These are phyloP conservation scores for Tetrahymena thermophila DNA, from an alignment of 73 alveolate genomes.

Conservation along the genomic window DNA sequence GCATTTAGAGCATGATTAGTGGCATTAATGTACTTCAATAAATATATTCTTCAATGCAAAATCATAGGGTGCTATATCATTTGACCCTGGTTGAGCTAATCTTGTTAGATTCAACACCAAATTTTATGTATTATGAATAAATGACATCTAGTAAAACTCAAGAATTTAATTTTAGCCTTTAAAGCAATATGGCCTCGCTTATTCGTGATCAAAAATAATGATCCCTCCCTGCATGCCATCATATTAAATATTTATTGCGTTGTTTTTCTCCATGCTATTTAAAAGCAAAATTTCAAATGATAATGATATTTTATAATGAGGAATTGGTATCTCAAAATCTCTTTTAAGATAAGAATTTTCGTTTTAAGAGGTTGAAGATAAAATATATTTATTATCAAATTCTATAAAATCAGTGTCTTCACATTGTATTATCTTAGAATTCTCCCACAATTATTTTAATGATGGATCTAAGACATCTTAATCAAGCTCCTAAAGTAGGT, in stretches of 20 bases:
- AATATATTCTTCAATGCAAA: not conserved
- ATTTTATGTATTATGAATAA: not conserved
- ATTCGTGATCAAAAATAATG: not conserved
- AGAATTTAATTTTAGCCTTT: not conserved
- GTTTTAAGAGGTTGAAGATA: not conserved
- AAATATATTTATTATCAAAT: not conserved
- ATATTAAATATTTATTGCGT: not conserved
- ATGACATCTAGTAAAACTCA: not conserved
- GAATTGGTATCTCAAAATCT: not conserved
- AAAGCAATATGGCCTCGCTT: not conserved
- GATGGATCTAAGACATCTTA: not conserved
- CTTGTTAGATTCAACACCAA: not conserved
- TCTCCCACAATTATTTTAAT: not conserved
- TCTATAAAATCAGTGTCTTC: not conserved
- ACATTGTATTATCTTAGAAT: not conserved
- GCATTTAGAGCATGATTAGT: not conserved
- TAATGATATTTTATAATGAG: not conserved
- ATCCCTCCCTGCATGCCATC: not conserved
- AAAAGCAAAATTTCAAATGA: not conserved
- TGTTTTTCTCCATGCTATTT: not conserved
- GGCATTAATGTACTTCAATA: not conserved
- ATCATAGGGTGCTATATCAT: not conserved
- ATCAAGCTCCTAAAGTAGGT: not conserved
- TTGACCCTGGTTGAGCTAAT: not conserved
- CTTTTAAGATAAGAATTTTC: not conserved